These are phyloP conservation scores for Cucurbita moschata DNA, from an alignment of 306 rosid species.

Conservation along the genomic window DNA sequence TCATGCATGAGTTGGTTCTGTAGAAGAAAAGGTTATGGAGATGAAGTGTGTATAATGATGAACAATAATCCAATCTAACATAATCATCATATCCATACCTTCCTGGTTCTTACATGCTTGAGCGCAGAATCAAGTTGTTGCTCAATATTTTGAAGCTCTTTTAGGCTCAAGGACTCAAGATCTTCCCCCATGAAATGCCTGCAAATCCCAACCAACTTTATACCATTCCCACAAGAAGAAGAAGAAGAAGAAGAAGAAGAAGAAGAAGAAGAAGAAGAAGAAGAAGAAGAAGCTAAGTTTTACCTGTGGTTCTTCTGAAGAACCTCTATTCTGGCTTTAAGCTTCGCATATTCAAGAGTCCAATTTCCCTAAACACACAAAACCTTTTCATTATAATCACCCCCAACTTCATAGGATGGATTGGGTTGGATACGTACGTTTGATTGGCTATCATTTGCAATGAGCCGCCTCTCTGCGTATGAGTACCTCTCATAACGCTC, in stretches of 20 bases:
- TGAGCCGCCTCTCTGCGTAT: constrained; percentile 47
- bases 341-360: constrained; percentile 69
- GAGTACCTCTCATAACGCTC: constrained; percentile 83
- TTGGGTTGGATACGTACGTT: constrained; percentile 19
- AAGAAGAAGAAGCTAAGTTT: background rate
- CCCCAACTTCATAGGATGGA: too few relatives aligned
- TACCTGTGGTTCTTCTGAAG: constrained; percentile 48
- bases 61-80: too few relatives aligned
- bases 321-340: constrained; percentile 70
- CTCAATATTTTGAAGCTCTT: constrained; percentile 74
- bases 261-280: background rate
- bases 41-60: too few relatives aligned
- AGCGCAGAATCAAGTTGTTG: constrained; percentile 77
- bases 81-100: constrained; percentile 23
- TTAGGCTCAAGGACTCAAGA: constrained; percentile 37
- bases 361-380: constrained; percentile 34
- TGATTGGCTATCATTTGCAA: constrained; percentile 23
- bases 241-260: background rate
- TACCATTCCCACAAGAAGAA: background rate
- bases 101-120: constrained; percentile 55
- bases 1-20: constrained; percentile 84
- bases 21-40: background rate
- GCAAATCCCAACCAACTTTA: background rate
- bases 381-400: background rate
- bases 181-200: constrained; percentile 83